A percentile compares a stretch with the other conserved stretches of the same genome.
Conservation (phyloP, 148 eudicot genomes). For the Simmondsia chinensis region DNA sequence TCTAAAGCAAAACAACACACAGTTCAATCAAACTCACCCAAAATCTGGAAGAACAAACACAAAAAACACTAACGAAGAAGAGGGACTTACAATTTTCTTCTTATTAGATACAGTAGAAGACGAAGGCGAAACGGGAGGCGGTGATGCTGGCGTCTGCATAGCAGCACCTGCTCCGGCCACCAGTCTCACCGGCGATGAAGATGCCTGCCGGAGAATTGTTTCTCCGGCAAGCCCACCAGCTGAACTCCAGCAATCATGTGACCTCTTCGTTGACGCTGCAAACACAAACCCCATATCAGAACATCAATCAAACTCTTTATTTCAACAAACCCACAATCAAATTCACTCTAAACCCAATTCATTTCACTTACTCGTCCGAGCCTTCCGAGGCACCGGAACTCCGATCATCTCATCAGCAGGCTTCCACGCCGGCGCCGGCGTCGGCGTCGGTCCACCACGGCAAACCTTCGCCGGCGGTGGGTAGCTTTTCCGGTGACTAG, state of each 20-base stretch:
- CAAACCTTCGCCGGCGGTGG: conserved; percentile 49
- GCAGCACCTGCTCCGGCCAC: conserved; percentile 9
- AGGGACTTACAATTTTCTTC: conserved; percentile 64
- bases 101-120: conserved; percentile 53
- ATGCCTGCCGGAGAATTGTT: conserved; percentile 28
- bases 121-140: conserved; percentile 66
- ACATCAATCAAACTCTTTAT: no score
- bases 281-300: conserved; percentile 1
- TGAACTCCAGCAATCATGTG: conserved; percentile 58
- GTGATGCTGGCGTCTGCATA: conserved; percentile 14
- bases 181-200: conserved; percentile 56
- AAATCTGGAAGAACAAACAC: background rate
- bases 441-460: conserved; percentile 23
- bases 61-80: background rate
- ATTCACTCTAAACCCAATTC: background rate
- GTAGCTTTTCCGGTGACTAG: conserved; percentile 53
- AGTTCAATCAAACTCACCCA: conserved; percentile 9
- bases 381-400: conserved; percentile 72
- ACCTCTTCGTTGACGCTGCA: conserved; percentile 74
- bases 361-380: conserved; percentile 62
- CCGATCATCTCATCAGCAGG: conserved; percentile 86
- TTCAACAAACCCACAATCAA: background rate
- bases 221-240: conserved; percentile 24
- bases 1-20: conserved; percentile 35
- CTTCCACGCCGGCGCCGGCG: conserved; percentile 62